Evolutionary conservation across 1,139 yeast genomes (phyloP), one percentile per base, ranked within the genome.

Genomic region (Zygoascus sp.): DNA sequence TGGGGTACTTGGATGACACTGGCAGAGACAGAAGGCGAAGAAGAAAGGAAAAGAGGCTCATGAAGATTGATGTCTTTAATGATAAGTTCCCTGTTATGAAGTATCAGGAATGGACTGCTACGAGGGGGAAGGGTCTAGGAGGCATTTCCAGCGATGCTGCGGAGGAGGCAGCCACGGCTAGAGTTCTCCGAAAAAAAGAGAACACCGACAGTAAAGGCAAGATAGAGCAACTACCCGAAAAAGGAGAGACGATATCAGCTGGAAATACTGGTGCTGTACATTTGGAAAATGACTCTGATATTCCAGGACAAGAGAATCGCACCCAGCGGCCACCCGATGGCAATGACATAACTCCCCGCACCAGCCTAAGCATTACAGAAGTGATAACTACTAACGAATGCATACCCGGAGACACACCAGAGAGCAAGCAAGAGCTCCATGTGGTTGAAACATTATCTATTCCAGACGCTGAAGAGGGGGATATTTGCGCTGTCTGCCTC

Each of bases 401-500:
- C n/a, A n/a, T n/a, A n/a, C n/a, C 7, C n/a, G 28, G n/a, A 25
- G 28, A 25, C n/a, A n/a, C n/a, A 4, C n/a, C n/a, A 10, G 28
- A 25, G 22, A 22, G 32, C 3, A 48, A 48, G 17, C 40, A 48
- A 15, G 49, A 42, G 15, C 43, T 44, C 17, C 37, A 30, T 11
- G 20, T 42, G 6, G 42, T 42, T 20, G 45, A 40, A 25, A 47
- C 50, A 4, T 37, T 28, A 25, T 19, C 40, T 9, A 49, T 52
- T 32, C 52, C 54, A 11, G 52, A 48, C 11, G 21, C 51, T 16
- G 61, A 62, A 13, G 78, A 59, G 30, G 81, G 87, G 0, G 94
- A 89, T 9, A 63, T 76, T 4, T 86, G 95, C 70, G 89, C 92
- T 10, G 82, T 86, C 52, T 86, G 95, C 63, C 71, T 86, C 42